Evolutionary conservation across 805 yeast species (phyloP), one percentile per base, ranked within the genome.

Genomic region (Myxozyma vanderwaltii): DNA sequence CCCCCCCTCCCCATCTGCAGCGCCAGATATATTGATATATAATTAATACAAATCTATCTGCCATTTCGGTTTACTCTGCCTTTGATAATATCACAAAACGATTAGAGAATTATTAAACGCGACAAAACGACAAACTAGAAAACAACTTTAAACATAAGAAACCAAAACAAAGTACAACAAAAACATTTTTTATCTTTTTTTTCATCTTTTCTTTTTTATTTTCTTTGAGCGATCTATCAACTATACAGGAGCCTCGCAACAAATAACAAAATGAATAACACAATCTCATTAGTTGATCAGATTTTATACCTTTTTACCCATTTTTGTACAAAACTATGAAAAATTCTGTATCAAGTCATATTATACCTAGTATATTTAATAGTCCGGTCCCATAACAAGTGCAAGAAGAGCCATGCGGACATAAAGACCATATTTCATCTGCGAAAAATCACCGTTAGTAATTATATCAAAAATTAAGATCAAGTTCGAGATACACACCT

Each of bases 351-450:
- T 23, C 29, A 52, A 15, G 21, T 5, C 17, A 13, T 15, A 26
- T n/a, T 17, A 23, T 21, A 23, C 3, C 12, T 23, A 13, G 46
- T 12, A 8, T 15, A 12, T 21, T 26, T 40, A 61, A 39, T 39
- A 12, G 27, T 46, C 51, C n/a, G 64, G 57, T n/a, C 98, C 98
- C 76, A 94, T 86, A 65, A 95, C 99, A 96, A 94, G 88, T 56
- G 98, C 96, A 73, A 94, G 82, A 69, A 94, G 80, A 10, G 99
- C 99, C 99, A 94, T 94, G 82, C 99, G 91, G 48, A 95, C 96
- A 73, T 86, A 94, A 74, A 94, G 81, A 63, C 99, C 99, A 74
- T 94, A 92, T 76, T 96, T 88, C 99, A 94, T 94, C 69, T 68
- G 40, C n/a, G 45, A 8, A 48, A 17, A 12, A 49, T 21, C n/a